Percentiles rank a stretch among this genome's conserved stretches.
Evolutionary conservation across 2,329 filamentous ascomycete species (phyloP).

Genomic region (Alternaria sp.): DNA sequence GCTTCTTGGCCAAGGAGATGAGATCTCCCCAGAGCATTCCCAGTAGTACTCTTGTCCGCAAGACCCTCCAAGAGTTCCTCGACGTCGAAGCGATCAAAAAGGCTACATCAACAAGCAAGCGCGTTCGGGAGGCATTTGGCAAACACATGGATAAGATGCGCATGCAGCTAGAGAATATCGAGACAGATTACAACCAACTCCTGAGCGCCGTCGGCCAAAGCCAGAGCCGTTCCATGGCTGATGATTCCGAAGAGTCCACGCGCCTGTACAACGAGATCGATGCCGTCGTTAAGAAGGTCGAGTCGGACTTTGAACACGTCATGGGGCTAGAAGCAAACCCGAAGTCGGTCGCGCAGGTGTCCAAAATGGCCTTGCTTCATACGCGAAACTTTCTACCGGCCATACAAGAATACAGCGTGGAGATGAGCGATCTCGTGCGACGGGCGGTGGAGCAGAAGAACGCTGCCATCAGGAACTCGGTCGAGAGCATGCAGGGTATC

Average conservation of each 20-base stretch:
- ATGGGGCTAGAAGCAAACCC: slow-evolving; percentile 70
- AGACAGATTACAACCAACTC: slow-evolving; percentile 53
- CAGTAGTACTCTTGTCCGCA: slow-evolving; percentile 29
- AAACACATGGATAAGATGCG: slow-evolving; percentile 56
- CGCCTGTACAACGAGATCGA: slow-evolving; percentile 84
- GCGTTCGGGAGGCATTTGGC: slow-evolving; percentile 68
- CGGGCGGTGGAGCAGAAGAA: slow-evolving; percentile 68
- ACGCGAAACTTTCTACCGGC: slow-evolving; percentile 68
- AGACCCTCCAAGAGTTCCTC: slow-evolving; percentile 62
- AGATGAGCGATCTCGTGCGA: slow-evolving; percentile 62
- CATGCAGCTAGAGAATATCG: slow-evolving; percentile 50
- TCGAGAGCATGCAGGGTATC: slow-evolving; percentile 81
- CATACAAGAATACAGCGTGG: slow-evolving; percentile 62
- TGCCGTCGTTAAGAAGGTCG: slow-evolving; percentile 83
- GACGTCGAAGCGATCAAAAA: slow-evolving; percentile 74
- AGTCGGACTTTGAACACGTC: slow-evolving; percentile 81
- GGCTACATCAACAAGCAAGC: slow-evolving; percentile 71
- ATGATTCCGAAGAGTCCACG: slow-evolving; percentile 67
- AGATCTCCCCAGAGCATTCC: slow-evolving; percentile 35
- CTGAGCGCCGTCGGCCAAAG: slow-evolving; percentile 53
- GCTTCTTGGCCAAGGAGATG: slow-evolving; percentile 48
- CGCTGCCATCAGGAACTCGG: slow-evolving; percentile 66
- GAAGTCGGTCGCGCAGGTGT: slow-evolving; percentile 67
- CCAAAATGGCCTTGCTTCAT: slow-evolving; percentile 68
- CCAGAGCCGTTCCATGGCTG: slow-evolving; percentile 59